These are phyloP conservation scores for Fusarium sp. DNA, from an alignment of 2,329 filamentous ascomycete species.

Conservation along the genomic window DNA sequence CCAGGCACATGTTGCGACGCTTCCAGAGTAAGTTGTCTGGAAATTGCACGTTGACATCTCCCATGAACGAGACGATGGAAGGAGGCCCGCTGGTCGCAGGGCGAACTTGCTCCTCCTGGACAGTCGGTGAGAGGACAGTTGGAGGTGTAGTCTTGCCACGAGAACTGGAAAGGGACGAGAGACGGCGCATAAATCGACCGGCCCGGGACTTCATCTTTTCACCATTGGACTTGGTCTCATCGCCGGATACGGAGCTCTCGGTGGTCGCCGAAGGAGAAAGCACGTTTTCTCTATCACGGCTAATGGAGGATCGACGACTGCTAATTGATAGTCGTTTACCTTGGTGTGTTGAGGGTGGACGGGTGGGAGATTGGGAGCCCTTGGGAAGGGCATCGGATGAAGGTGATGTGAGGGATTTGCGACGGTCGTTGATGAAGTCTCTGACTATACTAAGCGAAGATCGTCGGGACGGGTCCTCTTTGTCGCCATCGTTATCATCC, in stretches of 20 bases:
- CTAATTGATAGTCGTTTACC: slow-evolving; percentile 72
- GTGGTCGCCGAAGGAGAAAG: slow-evolving; percentile 58
- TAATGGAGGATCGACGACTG: slow-evolving; percentile 67
- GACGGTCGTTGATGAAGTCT: slow-evolving; percentile 71
- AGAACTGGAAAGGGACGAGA: slow-evolving; percentile 65
- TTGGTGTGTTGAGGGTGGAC: slow-evolving; percentile 62
- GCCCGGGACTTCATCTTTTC: slow-evolving; percentile 66
- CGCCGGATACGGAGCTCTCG: slow-evolving; percentile 61
- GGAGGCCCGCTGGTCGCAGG: slow-evolving; percentile 51
- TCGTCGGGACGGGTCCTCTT: slow-evolving; percentile 59
- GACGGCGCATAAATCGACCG: slow-evolving; percentile 68
- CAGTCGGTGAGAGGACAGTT: slow-evolving; percentile 61
- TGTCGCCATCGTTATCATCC: slow-evolving; percentile 52
- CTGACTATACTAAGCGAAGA: slow-evolving; percentile 71
- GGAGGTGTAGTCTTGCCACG: slow-evolving; percentile 60
- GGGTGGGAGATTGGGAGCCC: slow-evolving; percentile 59
- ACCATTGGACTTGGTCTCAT: slow-evolving; percentile 58
- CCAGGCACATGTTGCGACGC: slow-evolving; percentile 86
- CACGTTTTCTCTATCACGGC: slow-evolving; percentile 55
- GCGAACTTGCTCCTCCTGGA: slow-evolving; percentile 59
- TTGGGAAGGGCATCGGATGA: slow-evolving; percentile 57
- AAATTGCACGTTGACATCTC: slow-evolving; percentile 96
- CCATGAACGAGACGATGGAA: slow-evolving; percentile 74
- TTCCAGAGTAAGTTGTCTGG: slow-evolving; percentile 98
- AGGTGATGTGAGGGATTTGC: slow-evolving; percentile 63